Evolutionary conservation across 108 stramenopile species (phyloP), one percentile per base, ranked within the genome.

Genomic region (Discostella pseudostelligera): DNA sequence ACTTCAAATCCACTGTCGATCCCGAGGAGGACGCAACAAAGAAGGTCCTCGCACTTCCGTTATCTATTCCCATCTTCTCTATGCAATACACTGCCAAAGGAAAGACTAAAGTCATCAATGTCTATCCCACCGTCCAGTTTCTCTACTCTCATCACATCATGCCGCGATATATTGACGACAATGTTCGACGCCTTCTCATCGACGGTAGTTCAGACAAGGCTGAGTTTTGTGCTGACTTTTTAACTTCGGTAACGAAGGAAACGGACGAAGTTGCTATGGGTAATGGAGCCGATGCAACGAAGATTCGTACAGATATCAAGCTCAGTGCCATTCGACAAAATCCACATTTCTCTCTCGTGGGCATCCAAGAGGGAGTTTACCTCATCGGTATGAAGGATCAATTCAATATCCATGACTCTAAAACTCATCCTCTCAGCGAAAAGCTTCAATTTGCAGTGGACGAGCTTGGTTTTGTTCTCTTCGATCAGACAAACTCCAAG

Each of bases 321-420:
- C 36, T 75, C 61, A 74, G 63, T 28, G 40, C 48, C 37, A 66
- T 82, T 16, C 51, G 62, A 1, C 81, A 82, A 65, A 74, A 82
- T 46, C 78, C 81, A 8, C 76, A 74, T 12, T 82, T 65, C 44
- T 64, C 78, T 19, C 40, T 82, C 1, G 78, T 75, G 6, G 81
- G 78, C 8, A 65, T 82, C 20, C 39, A 65, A 37, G 74, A 60
- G 14, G 81, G 81, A 3, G 72, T 82, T 10, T 82, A 76, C 74
- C 42, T 82, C 8, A 76, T 82, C 50, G 81, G 81, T 14, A 82
- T 79, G 81, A 82, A 82, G 47, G 81, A 82, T 56, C 81, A 82
- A 29, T 82, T 82, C 69, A 82, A 79, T 39, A 53, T 58, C 21
- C 59, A 67, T 55, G 81, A 79, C 29, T 28, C 53, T 22, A 46